phyloP scores from a whole-genome alignment of 2,329 filamentous ascomycete genomes.

The Fusarium buharicum region DNA sequence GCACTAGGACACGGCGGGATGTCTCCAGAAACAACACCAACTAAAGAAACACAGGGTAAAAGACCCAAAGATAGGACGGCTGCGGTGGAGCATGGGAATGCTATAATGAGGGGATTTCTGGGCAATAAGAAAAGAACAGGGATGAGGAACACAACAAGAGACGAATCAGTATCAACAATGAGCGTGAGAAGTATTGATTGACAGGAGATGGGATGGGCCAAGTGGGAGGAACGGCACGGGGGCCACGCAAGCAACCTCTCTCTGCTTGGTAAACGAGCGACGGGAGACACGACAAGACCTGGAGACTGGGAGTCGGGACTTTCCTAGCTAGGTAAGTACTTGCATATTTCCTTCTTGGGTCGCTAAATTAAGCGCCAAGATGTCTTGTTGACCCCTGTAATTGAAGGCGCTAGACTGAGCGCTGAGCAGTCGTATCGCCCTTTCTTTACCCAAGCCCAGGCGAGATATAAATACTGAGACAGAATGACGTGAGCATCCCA shows the following conservation, averaged over 20 bases:
- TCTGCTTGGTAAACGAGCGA: conserved; percentile 24
- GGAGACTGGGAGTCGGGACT: conserved; percentile 22
- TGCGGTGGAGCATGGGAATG: conserved; percentile 40
- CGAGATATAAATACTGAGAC: conserved; percentile 12
- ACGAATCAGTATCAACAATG: conserved; percentile 32
- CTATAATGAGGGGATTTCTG: conserved; percentile 25
- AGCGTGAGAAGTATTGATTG: conserved; percentile 22
- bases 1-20: conserved; percentile 32
- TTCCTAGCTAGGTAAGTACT: conserved; percentile 15
- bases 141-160: conserved; percentile 11
- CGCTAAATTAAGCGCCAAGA: conserved; percentile 31
- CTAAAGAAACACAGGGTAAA: conserved; percentile 33
- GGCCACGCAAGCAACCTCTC: conserved; percentile 36
- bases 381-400: conserved; percentile 32
- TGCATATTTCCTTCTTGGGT: conserved; percentile 25
- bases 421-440: conserved; percentile 13
- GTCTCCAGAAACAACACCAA: conserved; percentile 38
- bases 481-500: neutral
- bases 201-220: conserved; percentile 32
- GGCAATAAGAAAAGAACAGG: conserved; percentile 34
- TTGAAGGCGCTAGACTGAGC: conserved; percentile 15
- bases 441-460: conserved; percentile 2
- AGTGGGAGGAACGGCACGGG: conserved; percentile 37
- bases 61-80: conserved; percentile 28
- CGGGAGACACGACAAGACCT: neutral